Base-by-base conservation (phyloP, 495 filamentous ascomycete species). In the Barbatosphaeria neglecta region DNA sequence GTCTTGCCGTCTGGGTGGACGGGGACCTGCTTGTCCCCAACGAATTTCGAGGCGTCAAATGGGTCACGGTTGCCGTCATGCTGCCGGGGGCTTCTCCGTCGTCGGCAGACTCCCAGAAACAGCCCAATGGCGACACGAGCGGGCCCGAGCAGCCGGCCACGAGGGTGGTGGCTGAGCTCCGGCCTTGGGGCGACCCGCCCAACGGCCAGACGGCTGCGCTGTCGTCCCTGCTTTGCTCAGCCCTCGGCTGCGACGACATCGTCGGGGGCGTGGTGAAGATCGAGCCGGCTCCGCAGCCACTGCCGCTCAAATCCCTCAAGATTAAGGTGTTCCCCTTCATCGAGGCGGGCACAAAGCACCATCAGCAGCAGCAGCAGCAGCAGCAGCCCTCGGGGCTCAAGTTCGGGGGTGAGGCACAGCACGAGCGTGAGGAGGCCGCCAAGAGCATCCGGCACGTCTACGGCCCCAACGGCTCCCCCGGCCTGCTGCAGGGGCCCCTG, bases 231-330 rank as follows among this genome's bases (percentile, higher is more conserved):
- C 64, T 98, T 7, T 89, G 84, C 55, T 75, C 76, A 6, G 73
- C 81, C 4, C 73, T 98, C 24, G 76, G 78, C 9, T 77, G 77
- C 22, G 65, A 78, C 31, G 80, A 78, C 3, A 72, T 95, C 20
- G 84, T 95, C 18, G 92, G 92, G n/a, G 87, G 87, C 15, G 78
- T 96, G 47, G 71, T 92, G 27, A 83, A 88, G 41, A 67, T 98
- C 15, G 87, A 95, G 55, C 78, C 84, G 17, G 70, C 68, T 38
- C 61, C 61, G 31, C 50, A 50, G 16, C 63, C 59, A 22, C 39
- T 68, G 35, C 50, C 61, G 10, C 62, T 60, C 3, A 66, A 52
- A 35, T 53, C 63, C 8, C 50, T 63, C 0, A 72, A 70, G 48
- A 58, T 98, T 16, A 92, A 84, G 49, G 63, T 97, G 0, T 85